A percentile compares a stretch with the other conserved stretches of the same genome.
phyloP scores from a whole-genome alignment of 2,329 filamentous ascomycete genomes.

The Fusarium miscanthi region DNA sequence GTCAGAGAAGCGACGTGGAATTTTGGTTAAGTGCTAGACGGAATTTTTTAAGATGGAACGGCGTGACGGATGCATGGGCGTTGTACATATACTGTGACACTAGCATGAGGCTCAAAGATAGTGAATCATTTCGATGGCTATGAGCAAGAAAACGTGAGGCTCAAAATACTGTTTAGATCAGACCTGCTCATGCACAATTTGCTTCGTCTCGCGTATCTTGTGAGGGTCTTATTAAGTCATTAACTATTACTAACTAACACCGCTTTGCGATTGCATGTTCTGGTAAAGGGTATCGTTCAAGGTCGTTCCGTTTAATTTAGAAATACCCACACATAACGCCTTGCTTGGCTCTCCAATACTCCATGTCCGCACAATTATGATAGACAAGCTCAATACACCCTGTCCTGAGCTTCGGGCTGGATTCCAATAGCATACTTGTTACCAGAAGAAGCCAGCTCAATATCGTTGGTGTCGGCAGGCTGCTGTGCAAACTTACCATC shows the following conservation, averaged over 20 bases:
- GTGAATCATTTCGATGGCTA: slow-evolving; percentile 7
- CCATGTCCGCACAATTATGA: background rate
- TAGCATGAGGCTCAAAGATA: background rate
- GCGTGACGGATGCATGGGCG: background rate
- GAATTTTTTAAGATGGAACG: background rate
- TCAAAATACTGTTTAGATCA: background rate
- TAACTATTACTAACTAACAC: slow-evolving; percentile 21
- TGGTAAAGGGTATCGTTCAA: slow-evolving; percentile 21
- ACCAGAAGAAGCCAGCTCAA: slow-evolving; percentile 44
- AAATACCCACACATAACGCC: slow-evolving; percentile 4
- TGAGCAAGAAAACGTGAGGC: slow-evolving; percentile 9
- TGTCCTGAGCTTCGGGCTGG: slow-evolving; percentile 31
- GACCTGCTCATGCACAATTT: background rate
- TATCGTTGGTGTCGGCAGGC: slow-evolving; percentile 34
- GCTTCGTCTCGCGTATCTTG: background rate
- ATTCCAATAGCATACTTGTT: slow-evolving; percentile 37
- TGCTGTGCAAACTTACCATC: slow-evolving; percentile 55
- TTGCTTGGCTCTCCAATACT: background rate
- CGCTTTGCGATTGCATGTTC: background rate
- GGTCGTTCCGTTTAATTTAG: background rate
- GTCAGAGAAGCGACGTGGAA: slow-evolving; percentile 82
- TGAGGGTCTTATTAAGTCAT: background rate
- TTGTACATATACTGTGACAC: slow-evolving; percentile 32
- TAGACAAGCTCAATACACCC: slow-evolving; percentile 20
- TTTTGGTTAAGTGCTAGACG: slow-evolving; percentile 81